These are phyloP conservation scores for Aspergillus sparsus DNA, from an alignment of 495 filamentous ascomycete genomes.

Conservation along the genomic window DNA sequence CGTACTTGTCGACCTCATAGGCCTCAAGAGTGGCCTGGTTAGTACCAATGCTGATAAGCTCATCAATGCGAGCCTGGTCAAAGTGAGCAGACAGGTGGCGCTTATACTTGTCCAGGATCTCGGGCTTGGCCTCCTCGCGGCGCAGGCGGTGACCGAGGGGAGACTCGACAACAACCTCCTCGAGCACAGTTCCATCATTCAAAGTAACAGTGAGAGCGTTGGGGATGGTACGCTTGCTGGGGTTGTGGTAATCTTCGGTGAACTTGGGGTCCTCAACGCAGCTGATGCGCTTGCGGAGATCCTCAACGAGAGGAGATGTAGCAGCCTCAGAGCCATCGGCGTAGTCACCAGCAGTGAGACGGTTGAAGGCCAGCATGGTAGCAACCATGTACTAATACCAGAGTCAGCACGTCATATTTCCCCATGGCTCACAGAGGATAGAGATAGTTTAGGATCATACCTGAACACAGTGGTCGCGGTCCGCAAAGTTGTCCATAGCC, in stretches of 20 bases:
- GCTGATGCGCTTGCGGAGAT: slow-evolving; percentile 83
- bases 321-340: slow-evolving; percentile 88
- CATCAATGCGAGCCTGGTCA: slow-evolving; percentile 67
- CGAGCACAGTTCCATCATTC: slow-evolving; percentile 90
- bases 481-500: slow-evolving; percentile 98
- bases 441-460: slow-evolving; percentile 27
- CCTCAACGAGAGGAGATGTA: slow-evolving; percentile 84
- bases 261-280: slow-evolving; percentile 96
- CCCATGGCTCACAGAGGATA: background rate
- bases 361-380: slow-evolving; percentile 91
- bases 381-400: slow-evolving; percentile 81
- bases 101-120: slow-evolving; percentile 93
- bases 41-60: slow-evolving; percentile 75
- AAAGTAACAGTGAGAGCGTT: slow-evolving; percentile 93
- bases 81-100: slow-evolving; percentile 86
- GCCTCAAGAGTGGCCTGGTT: slow-evolving; percentile 72
- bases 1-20: slow-evolving; percentile 87
- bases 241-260: slow-evolving; percentile 92
- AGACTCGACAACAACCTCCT: slow-evolving; percentile 92
- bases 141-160: slow-evolving; percentile 90
- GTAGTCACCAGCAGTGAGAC: slow-evolving; percentile 89
- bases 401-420: slow-evolving; percentile 10
- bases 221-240: slow-evolving; percentile 87
- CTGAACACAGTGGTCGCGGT: slow-evolving; percentile 98
- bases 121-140: slow-evolving; percentile 94